A percentile compares a stretch with the other conserved stretches of the same genome.
Conservation (phyloP, 148 eudicot genomes). For the Camellia granthamiana region DNA sequence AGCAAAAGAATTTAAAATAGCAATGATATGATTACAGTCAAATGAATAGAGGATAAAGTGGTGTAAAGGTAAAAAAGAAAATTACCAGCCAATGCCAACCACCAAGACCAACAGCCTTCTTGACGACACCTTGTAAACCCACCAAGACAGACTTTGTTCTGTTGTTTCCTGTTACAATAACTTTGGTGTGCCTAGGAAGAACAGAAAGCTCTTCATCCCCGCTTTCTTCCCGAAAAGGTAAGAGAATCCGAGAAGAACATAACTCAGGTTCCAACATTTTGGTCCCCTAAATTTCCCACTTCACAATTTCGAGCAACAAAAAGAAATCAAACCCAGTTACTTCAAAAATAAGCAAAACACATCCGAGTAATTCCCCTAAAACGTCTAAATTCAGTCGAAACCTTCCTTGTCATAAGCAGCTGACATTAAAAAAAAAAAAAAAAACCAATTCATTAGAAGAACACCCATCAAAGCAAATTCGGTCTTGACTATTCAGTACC, state of each 20-base stretch:
- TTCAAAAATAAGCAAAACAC: neutral
- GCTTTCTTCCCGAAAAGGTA: conserved; percentile 79
- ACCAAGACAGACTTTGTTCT: conserved; percentile 95
- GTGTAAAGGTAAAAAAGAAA: neutral
- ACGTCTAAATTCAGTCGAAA: neutral
- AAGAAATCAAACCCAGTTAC: neutral
- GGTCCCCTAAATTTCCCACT: neutral
- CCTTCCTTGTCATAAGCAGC: neutral
- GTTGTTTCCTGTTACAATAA: conserved; percentile 91
- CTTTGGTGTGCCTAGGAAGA: conserved; percentile 94
- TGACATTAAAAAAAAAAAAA: neutral
- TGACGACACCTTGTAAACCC: conserved; percentile 94
- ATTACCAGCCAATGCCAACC: conserved; percentile 99
- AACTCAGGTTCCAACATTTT: conserved; percentile 65
- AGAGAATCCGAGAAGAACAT: conserved; percentile 58
- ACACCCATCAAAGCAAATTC: neutral
- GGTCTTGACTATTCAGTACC: neutral
- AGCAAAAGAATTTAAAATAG: too few species aligned
- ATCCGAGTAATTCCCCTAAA: neutral
- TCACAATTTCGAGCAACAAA: neutral
- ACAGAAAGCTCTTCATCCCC: conserved; percentile 93
- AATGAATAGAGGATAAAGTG: conserved; percentile 10
- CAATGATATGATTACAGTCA: neutral
- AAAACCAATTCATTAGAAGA: conserved; percentile 6
- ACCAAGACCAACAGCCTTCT: conserved; percentile 99